A percentile compares a stretch with the other conserved stretches of the same genome.
Evolutionary conservation across 495 filamentous ascomycete genomes (phyloP).

Genomic region (Apodospora peruviana): DNA sequence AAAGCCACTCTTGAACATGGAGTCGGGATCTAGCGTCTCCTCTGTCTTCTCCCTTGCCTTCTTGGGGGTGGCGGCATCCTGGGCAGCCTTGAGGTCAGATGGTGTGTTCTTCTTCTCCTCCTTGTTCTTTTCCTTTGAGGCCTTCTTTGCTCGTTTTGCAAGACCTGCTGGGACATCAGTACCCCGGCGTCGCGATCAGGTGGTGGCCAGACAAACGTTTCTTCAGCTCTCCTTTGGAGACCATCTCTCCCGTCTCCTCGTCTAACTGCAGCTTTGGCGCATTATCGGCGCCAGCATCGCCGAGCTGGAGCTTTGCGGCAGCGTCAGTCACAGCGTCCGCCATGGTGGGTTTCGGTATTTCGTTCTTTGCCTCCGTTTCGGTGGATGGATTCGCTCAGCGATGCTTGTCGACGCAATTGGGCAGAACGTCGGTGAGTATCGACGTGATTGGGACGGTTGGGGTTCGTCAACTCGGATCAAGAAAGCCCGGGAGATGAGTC

Average conservation of each 20-base stretch:
- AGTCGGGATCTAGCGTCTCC: conserved; percentile 55
- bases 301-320: conserved; percentile 54
- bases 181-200: no score
- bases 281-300: conserved; percentile 47
- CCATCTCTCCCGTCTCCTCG: conserved; percentile 62
- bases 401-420: neutral
- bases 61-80: conserved; percentile 32
- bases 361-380: neutral
- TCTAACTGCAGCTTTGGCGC: conserved; percentile 57
- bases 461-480: neutral
- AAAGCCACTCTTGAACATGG: conserved; percentile 83
- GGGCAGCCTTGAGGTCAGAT: conserved; percentile 5
- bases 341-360: conserved; percentile 31
- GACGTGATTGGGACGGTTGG: neutral
- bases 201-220: no score
- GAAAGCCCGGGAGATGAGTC: neutral
- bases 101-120: conserved; percentile 15
- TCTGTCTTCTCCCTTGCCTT: conserved; percentile 39
- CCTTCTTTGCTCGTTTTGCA: conserved; percentile 58
- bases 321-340: conserved; percentile 49
- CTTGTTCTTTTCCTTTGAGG: conserved; percentile 43
- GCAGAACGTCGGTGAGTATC: neutral
- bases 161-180: no score
- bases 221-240: conserved; percentile 61
- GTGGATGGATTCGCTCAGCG: neutral